phyloP scores from a whole-genome alignment of 768 basidiomycete species.

The Gloeophyllum trabeum region DNA sequence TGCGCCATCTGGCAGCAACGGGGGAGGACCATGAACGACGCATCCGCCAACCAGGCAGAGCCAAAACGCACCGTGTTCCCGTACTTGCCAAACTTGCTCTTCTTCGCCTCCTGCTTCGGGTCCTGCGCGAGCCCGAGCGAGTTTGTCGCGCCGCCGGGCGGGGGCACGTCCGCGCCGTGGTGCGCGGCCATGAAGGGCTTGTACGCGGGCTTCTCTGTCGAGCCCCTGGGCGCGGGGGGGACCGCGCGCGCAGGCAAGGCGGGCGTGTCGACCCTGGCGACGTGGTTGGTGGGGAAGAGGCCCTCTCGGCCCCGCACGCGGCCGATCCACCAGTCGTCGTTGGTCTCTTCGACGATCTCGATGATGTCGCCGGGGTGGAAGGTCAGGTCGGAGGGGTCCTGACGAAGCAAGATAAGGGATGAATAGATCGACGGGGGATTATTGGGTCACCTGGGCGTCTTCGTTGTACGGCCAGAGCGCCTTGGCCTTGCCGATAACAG shows the following conservation, averaged over 20 bases:
- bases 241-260: conserved; percentile 11
- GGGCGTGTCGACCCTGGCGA: conserved; percentile 38
- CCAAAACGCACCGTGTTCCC: conserved; percentile 40
- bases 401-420: conserved; percentile 1
- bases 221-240: conserved; percentile 10
- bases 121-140: conserved; percentile 6
- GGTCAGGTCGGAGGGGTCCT: conserved; percentile 75
- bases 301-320: conserved; percentile 50
- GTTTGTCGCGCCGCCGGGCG: conserved; percentile 3
- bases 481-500: conserved; percentile 26
- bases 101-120: conserved; percentile 24
- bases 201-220: conserved; percentile 17
- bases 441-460: conserved; percentile 30
- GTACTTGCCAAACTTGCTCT: conserved; percentile 40
- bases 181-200: conserved; percentile 26
- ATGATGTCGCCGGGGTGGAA: conserved; percentile 70
- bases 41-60: conserved; percentile 21
- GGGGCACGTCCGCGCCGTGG: conserved; percentile 18
- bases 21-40: conserved; percentile 15
- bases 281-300: conserved; percentile 70
- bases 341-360: conserved; percentile 69
- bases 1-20: conserved; percentile 31
- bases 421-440: conserved; percentile 2
- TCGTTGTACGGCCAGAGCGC: conserved; percentile 65
- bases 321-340: conserved; percentile 85